Conservation (phyloP, 169 alveolate genomes). For the Plasmodium berghei region DNA sequence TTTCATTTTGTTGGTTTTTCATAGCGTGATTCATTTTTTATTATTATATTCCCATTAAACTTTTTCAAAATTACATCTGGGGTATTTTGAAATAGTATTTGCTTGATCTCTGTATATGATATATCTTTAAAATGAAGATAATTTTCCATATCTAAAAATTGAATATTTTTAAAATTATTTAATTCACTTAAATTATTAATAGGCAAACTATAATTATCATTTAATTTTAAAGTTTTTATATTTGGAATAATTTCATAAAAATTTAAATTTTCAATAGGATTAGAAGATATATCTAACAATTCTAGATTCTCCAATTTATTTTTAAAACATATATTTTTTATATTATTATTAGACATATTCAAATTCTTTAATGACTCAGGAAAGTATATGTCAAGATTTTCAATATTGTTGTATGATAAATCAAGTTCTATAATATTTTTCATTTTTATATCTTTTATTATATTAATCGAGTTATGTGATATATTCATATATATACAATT, state of each 20-base stretch:
- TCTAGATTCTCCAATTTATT: conserved; percentile 30
- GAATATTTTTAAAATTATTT: conserved; percentile 23
- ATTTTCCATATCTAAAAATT: conserved; percentile 35
- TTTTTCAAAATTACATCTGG: conserved; percentile 27
- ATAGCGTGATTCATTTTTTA: background rate
- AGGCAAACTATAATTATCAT: conserved; percentile 31
- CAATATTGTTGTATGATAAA: conserved; percentile 39
- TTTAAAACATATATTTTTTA: conserved; percentile 39
- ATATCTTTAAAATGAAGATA: conserved; percentile 48
- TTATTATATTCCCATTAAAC: conserved; percentile 42
- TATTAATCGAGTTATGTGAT: conserved; percentile 41
- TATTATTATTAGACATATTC: conserved; percentile 43
- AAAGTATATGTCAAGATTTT: conserved; percentile 9
- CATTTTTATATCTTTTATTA: conserved; percentile 32
- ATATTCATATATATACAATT: conserved; percentile 53
- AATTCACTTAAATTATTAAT: conserved; percentile 20
- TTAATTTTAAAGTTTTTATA: conserved; percentile 29
- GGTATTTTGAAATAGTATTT: conserved; percentile 22
- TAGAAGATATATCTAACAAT: conserved; percentile 48
- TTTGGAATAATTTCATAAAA: conserved; percentile 30
- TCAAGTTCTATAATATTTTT: conserved; percentile 24
- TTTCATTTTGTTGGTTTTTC: background rate
- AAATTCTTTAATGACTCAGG: conserved; percentile 30
- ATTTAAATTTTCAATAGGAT: conserved; percentile 49
- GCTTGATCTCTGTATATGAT: conserved; percentile 39